These are phyloP conservation scores for Nasturtium officinale DNA, from an alignment of 345 rosid genomes.

Conservation along the genomic window DNA sequence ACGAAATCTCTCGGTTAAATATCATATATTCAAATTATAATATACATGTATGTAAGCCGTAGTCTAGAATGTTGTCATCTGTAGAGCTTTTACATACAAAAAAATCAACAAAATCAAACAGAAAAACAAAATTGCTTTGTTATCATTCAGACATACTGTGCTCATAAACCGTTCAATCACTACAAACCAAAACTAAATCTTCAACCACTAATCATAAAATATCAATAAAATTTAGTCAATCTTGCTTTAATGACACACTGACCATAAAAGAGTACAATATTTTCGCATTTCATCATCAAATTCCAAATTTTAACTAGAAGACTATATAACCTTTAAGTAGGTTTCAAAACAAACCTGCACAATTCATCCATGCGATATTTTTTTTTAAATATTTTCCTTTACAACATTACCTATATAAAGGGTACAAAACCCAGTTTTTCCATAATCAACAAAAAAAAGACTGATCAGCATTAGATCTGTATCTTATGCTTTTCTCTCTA, in stretches of 20 bases:
- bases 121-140: too few species aligned
- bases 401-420: conserved; percentile 29
- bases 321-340: too few species aligned
- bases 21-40: too few species aligned
- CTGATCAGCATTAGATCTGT: conserved; percentile 20
- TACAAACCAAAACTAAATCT: background rate
- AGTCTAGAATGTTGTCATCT: too few species aligned
- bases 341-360: conserved; percentile 13
- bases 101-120: too few species aligned
- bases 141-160: background rate
- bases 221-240: background rate
- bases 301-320: background rate
- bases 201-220: background rate
- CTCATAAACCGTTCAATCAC: background rate
- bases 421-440: conserved; percentile 26
- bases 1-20: too few species aligned
- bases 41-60: too few species aligned
- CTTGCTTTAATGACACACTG: background rate
- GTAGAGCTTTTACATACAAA: too few species aligned
- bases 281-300: too few species aligned
- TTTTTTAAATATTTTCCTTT: conserved; percentile 5
- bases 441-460: conserved; percentile 23
- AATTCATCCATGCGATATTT: background rate
- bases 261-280: too few species aligned
- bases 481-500: conserved; percentile 12